These are phyloP conservation scores for Ampelomyces quisqualis DNA, from an alignment of 2,329 filamentous ascomycete species.

Conservation along the genomic window DNA sequence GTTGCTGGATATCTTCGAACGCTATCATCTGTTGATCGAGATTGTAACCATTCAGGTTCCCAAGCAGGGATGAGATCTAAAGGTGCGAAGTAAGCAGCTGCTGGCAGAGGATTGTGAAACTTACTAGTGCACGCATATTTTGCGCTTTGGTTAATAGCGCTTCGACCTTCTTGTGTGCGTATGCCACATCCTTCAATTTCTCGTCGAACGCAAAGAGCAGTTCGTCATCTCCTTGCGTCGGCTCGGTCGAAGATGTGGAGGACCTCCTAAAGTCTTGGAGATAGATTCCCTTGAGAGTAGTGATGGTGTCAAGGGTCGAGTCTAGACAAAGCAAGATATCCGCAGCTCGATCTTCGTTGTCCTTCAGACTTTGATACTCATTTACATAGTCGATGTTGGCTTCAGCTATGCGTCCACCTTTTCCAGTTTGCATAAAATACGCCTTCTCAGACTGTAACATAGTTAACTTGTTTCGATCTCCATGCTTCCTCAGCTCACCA, in stretches of 20 bases:
- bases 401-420: constrained; percentile 4
- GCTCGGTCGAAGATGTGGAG: no score
- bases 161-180: neutral
- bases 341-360: constrained; percentile 20
- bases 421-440: constrained; percentile 7
- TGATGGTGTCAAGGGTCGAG: constrained; percentile 20
- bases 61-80: constrained; percentile 22
- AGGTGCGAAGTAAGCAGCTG: neutral
- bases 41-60: constrained; percentile 18
- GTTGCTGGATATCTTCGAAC: constrained; percentile 16
- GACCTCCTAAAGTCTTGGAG: no score
- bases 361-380: constrained; percentile 22
- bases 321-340: constrained; percentile 24
- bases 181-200: neutral
- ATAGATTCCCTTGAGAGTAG: no score
- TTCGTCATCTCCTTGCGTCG: no score
- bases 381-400: constrained; percentile 15
- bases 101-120: no score
- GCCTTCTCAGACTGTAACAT: constrained; percentile 16
- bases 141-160: neutral
- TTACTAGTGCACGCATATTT: neutral
- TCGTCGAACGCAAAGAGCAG: neutral
- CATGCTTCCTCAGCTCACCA: neutral
- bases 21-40: constrained; percentile 22
- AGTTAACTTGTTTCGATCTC: neutral